phyloP scores from a whole-genome alignment of 805 yeast genomes.

The Ogataea methylovora region DNA sequence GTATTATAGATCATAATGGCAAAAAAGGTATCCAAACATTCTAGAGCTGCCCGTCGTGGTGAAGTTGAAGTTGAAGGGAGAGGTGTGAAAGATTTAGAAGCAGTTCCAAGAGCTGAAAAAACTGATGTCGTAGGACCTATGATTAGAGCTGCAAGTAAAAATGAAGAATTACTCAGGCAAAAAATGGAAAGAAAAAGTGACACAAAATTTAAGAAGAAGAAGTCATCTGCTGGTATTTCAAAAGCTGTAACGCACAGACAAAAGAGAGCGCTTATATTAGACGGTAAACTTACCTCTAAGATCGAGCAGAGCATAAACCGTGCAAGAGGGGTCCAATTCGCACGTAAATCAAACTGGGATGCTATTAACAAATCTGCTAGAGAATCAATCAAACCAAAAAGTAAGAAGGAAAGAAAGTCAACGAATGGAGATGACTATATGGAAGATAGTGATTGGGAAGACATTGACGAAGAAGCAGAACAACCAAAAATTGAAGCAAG shows the following conservation, averaged over 20 bases:
- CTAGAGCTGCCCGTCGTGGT: conserved; percentile 75
- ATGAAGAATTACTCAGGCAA: conserved; percentile 51
- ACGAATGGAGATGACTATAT: conserved; percentile 10
- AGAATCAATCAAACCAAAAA: conserved; percentile 12
- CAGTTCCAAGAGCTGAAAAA: conserved; percentile 51
- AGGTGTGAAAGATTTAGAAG: conserved; percentile 36
- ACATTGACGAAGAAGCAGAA: conserved; percentile 14
- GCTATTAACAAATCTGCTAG: conserved; percentile 46
- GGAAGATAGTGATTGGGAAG: conserved; percentile 15
- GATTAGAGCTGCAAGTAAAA: conserved; percentile 59
- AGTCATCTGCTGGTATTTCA: conserved; percentile 16
- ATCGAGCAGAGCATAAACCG: conserved; percentile 58
- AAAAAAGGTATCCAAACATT: conserved; percentile 47
- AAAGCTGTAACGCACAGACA: conserved; percentile 27
- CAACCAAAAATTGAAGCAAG: conserved; percentile 3
- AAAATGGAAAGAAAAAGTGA: conserved; percentile 37
- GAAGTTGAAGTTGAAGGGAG: conserved; percentile 31
- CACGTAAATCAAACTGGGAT: conserved; percentile 72
- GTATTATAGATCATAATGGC: conserved; percentile 18
- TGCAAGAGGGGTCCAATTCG: conserved; percentile 51
- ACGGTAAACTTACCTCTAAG: conserved; percentile 52
- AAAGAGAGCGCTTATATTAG: conserved; percentile 42
- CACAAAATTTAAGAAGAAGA: conserved; percentile 20
- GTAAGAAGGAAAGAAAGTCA: conserved; percentile 2
- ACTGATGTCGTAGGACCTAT: conserved; percentile 56